These are phyloP conservation scores for Gillenia trifoliata DNA, from an alignment of 306 rosid genomes.

Conservation along the genomic window DNA sequence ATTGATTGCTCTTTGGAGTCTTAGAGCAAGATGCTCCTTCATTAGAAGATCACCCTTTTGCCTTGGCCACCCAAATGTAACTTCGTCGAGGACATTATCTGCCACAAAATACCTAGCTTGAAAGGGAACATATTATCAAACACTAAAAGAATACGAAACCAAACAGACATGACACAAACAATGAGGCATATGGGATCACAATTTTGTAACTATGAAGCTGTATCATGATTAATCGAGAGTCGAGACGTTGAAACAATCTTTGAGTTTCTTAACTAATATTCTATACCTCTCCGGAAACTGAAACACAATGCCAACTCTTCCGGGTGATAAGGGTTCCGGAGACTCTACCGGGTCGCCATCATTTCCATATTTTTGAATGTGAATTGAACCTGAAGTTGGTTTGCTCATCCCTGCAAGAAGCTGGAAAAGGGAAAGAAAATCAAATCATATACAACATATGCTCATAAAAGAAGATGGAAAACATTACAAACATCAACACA, in stretches of 20 bases:
- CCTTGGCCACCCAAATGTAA: slow-evolving; percentile 97
- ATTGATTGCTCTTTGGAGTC: slow-evolving; percentile 84
- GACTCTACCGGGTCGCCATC: slow-evolving; percentile 63
- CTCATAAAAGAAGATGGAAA: neutral
- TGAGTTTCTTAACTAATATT: neutral
- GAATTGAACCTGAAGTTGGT: slow-evolving; percentile 85
- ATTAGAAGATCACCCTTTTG: slow-evolving; percentile 53
- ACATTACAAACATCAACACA: neutral
- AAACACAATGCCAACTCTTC: slow-evolving; percentile 91
- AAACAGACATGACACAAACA: neutral
- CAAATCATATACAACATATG: neutral
- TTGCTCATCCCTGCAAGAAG: slow-evolving; percentile 85
- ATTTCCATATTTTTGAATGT: slow-evolving; percentile 52
- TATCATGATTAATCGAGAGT: neutral
- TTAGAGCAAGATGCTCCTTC: slow-evolving; percentile 71
- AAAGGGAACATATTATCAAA: neutral
- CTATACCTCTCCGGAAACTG: slow-evolving; percentile 93
- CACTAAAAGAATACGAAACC: neutral
- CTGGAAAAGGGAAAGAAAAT: slow-evolving; percentile 28
- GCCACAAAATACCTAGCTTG: slow-evolving; percentile 77
- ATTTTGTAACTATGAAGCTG: neutral
- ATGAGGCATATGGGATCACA: neutral
- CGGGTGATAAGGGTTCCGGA: slow-evolving; percentile 53
- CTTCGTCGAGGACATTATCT: slow-evolving; percentile 87
- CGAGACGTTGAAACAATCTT: neutral